Evolutionary conservation across 805 yeast species (phyloP), one percentile per base, ranked within the genome.

Genomic region (Cyberlindnera euphorbiiphila): DNA sequence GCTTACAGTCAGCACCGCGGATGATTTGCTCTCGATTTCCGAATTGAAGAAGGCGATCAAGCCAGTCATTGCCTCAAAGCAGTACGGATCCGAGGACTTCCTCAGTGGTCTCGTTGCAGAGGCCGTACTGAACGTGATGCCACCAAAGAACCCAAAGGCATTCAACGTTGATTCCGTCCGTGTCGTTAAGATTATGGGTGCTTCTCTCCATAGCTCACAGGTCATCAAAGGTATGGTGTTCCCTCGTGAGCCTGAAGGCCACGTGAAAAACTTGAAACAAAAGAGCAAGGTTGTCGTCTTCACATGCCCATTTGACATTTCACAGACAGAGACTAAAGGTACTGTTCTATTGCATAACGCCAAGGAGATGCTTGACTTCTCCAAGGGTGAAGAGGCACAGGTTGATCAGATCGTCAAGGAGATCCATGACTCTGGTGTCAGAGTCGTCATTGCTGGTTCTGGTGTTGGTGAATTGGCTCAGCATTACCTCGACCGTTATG

Each of bases 171-270:
- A 93, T 60, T 83, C 89, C 42, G 76, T 93, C 45, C 79, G 98
- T 60, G 96, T 93, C 13, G 98, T 93, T 36, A 93, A 93, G 66
- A 84, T 93, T 51, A 86, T 93, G 96, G 98, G 98, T 44, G 72
- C 94, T 13, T 72, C 89, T 36, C 69, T 93, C 50, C 64, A 68
- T 25, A 71, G 72, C 51, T 83, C 95, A 10, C 73, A 73, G 53
- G 98, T 93, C 36, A 70, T 93, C 47, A 86, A 85, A 64, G 98
- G 98, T 51, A 93, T 93, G 98, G 96, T 93, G 25, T 91, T 93
- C 73, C 95, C 95, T 50, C 77, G 94, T 54, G 95, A 88, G 62
- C 96, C 98, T n/a, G 98, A 91, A 61, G 94, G 97, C 12, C 80
- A 78, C 49, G 64, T 89, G 34, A 87, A 86, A 59, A 73, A 79